Evolutionary conservation across 2,329 filamentous ascomycete genomes (phyloP), one percentile per base, ranked within the genome.

Genomic region (Colletotrichum neosansevieriae): DNA sequence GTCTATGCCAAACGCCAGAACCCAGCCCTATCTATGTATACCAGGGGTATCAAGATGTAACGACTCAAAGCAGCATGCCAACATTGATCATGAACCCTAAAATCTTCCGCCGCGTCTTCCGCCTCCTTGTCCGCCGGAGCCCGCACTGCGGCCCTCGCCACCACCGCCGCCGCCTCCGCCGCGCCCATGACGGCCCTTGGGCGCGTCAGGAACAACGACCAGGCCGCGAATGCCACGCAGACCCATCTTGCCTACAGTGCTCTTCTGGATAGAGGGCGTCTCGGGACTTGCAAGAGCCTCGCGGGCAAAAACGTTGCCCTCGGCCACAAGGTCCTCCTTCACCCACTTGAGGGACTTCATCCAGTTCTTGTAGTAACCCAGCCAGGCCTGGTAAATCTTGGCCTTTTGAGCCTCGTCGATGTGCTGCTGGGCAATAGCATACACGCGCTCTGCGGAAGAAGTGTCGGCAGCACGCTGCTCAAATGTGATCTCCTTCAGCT

Each of bases 331-430:
- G 58, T 81, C 75, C 15, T 76, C 76, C 71, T 80, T 79, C 69
- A 78, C 76, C 82, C 82, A 84, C 69, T 73, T 76, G 54, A 84
- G 73, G 11, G 75, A 71, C 76, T 85, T 87, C 58, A 81, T 71
- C 73, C 83, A 81, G 62, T 79, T 81, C 73, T 87, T 88, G 78
- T 84, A 84, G 82, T 87, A 83, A 64, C 86, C 86, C 10, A 89
- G 77, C 85, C 86, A 89, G 4, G 84, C 84, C 74, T 87, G 84
- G 76, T 89, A 89, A 3, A 82, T 80, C 73, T 83, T 86, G 13
- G 75, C 76, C 65, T 84, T 83, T 19, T 79, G 76, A 0, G 80
- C 76, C 19, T 82, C 80, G 4, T 83, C 82, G 72, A 90, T 79
- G 58, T 74, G 75, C 44, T 71, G 70, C 58, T 78, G 74, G 2